These are phyloP conservation scores for Macrocystidia cucumis DNA, from an alignment of 1,284 basidiomycete genomes.

Conservation along the genomic window DNA sequence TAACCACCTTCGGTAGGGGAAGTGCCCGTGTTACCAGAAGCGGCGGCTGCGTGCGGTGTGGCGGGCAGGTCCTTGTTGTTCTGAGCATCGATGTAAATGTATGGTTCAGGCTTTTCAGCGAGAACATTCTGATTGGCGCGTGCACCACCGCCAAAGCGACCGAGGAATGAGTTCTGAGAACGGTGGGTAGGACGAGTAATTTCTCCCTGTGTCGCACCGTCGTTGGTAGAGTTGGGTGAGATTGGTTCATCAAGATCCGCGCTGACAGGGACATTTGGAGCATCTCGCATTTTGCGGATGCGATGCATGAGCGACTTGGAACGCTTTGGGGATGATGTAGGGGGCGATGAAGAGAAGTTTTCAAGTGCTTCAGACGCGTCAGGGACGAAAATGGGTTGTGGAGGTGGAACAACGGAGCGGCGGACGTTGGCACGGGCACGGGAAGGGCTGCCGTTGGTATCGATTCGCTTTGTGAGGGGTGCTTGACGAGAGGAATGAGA, in stretches of 20 bases:
- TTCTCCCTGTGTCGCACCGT: conserved; percentile 17
- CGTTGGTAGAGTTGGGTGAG: conserved; percentile 40
- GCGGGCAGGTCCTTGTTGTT: conserved; percentile 57
- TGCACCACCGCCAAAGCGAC: conserved; percentile 46
- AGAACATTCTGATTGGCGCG: conserved; percentile 24
- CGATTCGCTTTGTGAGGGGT: no score
- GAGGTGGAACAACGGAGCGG: conserved; percentile 58
- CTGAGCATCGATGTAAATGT: conserved; percentile 56
- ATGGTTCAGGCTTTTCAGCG: conserved; percentile 43
- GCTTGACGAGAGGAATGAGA: conserved; percentile 23
- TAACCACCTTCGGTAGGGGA: conserved; percentile 31
- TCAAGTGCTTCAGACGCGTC: conserved; percentile 35
- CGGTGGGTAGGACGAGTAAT: conserved; percentile 50
- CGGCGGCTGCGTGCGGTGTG: conserved; percentile 16
- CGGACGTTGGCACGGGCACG: conserved; percentile 27
- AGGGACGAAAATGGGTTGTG: conserved; percentile 68
- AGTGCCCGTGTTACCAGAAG: conserved; percentile 29
- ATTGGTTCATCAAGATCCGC: conserved; percentile 36
- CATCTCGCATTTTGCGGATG: conserved; percentile 76
- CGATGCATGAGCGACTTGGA: conserved; percentile 78
- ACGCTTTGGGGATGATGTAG: conserved; percentile 48
- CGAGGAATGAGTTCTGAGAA: conserved; percentile 64
- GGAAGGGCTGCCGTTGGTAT: conserved; percentile 9
- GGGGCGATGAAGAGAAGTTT: conserved; percentile 20
- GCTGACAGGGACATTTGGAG: conserved; percentile 71